Base-by-base conservation (phyloP, 768 basidiomycete genomes). In the Tricholoma saponaceum region DNA sequence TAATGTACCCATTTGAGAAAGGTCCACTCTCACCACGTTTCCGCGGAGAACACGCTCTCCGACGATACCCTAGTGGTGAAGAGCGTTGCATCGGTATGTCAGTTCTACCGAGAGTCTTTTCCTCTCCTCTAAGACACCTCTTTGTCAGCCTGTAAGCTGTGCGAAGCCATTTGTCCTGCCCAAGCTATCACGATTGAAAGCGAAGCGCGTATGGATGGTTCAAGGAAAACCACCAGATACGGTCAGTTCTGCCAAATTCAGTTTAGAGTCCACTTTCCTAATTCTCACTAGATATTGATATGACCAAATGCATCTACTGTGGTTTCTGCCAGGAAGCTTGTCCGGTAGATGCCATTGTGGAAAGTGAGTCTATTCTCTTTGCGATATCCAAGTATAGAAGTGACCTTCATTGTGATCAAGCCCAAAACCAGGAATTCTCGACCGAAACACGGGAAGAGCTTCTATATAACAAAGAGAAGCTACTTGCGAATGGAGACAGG, bases 241-340 rank as follows among this genome's bases (percentile, higher is more conserved):
- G 97, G 94, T 90, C 55, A 54, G 83, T 69, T 47, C 14, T 47
- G 37, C 22, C 52, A 37, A 23, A 58, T 56, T 43, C 56, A 12
- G 25, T 54, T 28, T 58, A 50, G 56, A 49, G 30, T 18, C 26
- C 26, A 28, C 18, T 35, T 51, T 58, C 41, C 44, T 55, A 25
- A 56, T 65, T 43, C 10, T 41, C 49, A 52, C 26, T 62, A 95
- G 93, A 98, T 75, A 95, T 98, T 66, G 97, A 99, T 72, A 99
- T 99, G 97, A 99, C 97, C 58, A 98, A 95, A 81, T 98, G 97
- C 76, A 99, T 99, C 68, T 99, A 99, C 79, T 99, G 97, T 74
- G 97, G 97, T 54, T 98, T 98, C 81, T 98, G 97, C 73, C 96
- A 98, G 74, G 97, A 98, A 76, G 97, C 97, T 28, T 99, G 97